Evolutionary conservation across 2,329 filamentous ascomycete species (phyloP).

Genomic region (Hypoxylon sp.): DNA sequence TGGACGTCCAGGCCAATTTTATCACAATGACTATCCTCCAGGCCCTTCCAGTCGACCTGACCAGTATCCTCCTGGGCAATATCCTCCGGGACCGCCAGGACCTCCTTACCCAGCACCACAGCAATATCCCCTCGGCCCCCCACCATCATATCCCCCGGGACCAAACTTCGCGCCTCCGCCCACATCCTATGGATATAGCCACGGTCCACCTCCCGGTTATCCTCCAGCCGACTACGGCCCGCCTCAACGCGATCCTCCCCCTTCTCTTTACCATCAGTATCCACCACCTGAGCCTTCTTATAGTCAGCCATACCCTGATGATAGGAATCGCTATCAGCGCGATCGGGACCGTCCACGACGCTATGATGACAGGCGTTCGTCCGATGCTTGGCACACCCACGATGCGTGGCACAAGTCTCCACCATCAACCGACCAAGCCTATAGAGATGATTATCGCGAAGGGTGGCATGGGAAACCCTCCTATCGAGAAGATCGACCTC

Average conservation of each 20-base stretch:
- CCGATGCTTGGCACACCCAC: conserved; percentile 40
- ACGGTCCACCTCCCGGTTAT: conserved; percentile 38
- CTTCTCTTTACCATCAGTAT: conserved; percentile 40
- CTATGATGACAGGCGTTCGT: conserved; percentile 36
- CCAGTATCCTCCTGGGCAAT: conserved; percentile 34
- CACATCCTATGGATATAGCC: conserved; percentile 33
- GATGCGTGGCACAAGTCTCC: conserved; percentile 32
- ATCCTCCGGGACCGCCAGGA: conserved; percentile 32
- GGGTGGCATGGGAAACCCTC: conserved; percentile 28
- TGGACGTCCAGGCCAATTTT: conserved; percentile 34
- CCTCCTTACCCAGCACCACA: conserved; percentile 30
- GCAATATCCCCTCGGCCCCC: conserved; percentile 35
- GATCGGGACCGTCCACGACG: conserved; percentile 35
- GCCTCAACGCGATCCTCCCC: conserved; percentile 41
- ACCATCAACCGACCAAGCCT: conserved; percentile 21
- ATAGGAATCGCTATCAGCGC: conserved; percentile 39
- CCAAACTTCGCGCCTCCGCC: conserved; percentile 37
- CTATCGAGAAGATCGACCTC: conserved; percentile 39
- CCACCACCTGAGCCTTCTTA: conserved; percentile 35
- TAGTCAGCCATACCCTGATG: conserved; percentile 36
- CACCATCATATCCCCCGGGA: conserved; percentile 36
- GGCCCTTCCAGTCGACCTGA: conserved; percentile 30
- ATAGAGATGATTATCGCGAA: conserved; percentile 36
- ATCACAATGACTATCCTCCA: conserved; percentile 34
- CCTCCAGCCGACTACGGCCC: conserved; percentile 38